These are phyloP conservation scores for Nicotiana otophora DNA, from an alignment of 257 asterid species.

Conservation along the genomic window DNA sequence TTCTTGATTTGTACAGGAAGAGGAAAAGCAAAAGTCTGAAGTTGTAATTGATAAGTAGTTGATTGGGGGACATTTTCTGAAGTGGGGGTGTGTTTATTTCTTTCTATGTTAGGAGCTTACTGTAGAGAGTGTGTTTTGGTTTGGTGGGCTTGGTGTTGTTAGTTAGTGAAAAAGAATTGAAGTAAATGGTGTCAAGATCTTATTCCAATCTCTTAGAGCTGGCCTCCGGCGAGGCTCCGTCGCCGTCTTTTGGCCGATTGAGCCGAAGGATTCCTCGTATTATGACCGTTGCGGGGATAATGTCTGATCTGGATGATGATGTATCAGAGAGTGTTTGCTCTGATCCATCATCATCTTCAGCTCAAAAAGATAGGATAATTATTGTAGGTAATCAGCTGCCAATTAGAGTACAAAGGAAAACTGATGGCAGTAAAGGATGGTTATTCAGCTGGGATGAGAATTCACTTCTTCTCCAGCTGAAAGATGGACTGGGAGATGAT, in stretches of 20 bases:
- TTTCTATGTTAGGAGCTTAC: conserved; percentile 21
- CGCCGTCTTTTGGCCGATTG: conserved; percentile 58
- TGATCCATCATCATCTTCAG: conserved; percentile 63
- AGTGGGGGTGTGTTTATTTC: conserved; percentile 4
- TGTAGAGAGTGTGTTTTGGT: conserved; percentile 15
- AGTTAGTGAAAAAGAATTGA: conserved; percentile 5
- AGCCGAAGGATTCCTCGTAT: conserved; percentile 68
- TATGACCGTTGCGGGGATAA: conserved; percentile 79
- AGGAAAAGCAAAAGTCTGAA: not conserved
- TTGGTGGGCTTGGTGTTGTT: conserved; percentile 21
- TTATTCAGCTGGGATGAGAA: conserved; percentile 78
- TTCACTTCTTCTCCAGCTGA: conserved; percentile 67
- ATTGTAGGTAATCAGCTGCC: conserved; percentile 90
- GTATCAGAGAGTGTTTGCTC: conserved; percentile 50
- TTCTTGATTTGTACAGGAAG: not conserved
- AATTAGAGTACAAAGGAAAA: conserved; percentile 55
- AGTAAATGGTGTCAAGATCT: conserved; percentile 73
- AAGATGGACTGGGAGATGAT: conserved; percentile 67
- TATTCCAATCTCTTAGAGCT: conserved; percentile 79
- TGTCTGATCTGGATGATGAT: conserved; percentile 77
- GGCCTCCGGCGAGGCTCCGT: conserved; percentile 79
- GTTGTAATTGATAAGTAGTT: conserved; percentile 7
- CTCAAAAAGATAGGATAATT: conserved; percentile 67
- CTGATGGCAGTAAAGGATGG: conserved; percentile 52
- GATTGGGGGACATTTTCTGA: conserved; percentile 6